Evolutionary conservation across 495 filamentous ascomycete genomes (phyloP), one percentile per base, ranked within the genome.

Genomic region (Aspergillus conjunctus): DNA sequence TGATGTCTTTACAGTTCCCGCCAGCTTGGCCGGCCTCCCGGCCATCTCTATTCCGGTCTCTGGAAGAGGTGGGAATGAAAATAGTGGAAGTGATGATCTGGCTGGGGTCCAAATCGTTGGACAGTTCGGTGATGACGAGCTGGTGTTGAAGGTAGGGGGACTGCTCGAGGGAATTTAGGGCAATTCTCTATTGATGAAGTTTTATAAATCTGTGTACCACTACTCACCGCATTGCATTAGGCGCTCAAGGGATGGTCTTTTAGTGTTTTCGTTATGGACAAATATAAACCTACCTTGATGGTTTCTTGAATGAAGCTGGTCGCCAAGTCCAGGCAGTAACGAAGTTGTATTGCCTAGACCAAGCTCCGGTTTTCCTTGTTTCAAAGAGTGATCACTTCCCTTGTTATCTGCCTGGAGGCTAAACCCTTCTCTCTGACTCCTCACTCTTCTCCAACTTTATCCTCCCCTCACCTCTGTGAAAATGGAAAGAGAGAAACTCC

Each of bases 1-100:
- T 65, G 94, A 99, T 77, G 91, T 97, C 14, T 91, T 97, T 71
- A 98, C 94, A 0, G 94, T 98, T 8, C 94, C 94, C 14, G 92
- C 95, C 20, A 97, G 90, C 68, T 73, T 99, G 60, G 95, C 94
- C 7, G 95, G 94, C 3, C 77, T 99, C 34, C 94, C 94, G 11
- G 91, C 93, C 17, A 83, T 96, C 44, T 96, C 91, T 64, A 78
- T 98, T 11, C 95, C 94, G 4, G 82, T 93, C 18, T 71, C 71
- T 1, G 60, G 70, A 14, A 18, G 58, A 39, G 53, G 56, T 51
- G 63, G 63, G 52, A 66, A 69, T 30, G 68, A 71, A 9, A 58
- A 70, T 5, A 54, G 64, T 6, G 70, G 72, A 12, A 65, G 63
- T 37, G 61, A 51, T 5, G 68, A 70, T 21, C 70, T 85, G 45